Evolutionary conservation across 1,139 yeast species (phyloP).

Genomic region (Zygoascus meyerae): DNA sequence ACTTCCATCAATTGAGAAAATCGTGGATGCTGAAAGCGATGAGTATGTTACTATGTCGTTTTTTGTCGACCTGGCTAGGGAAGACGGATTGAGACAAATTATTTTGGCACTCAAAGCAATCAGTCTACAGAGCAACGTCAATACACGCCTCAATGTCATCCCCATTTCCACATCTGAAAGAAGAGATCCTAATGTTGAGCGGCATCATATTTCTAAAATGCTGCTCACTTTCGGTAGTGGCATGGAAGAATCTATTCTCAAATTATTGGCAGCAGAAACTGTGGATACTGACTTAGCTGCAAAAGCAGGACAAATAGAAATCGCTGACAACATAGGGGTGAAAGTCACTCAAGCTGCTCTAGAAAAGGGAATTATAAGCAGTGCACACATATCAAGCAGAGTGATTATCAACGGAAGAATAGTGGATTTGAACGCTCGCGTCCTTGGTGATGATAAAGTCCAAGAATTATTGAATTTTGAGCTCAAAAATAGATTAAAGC

Average conservation of each 20-base stretch:
- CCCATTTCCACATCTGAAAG: conserved; percentile 11
- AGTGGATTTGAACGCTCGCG: conserved; percentile 8
- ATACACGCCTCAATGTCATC: conserved; percentile 9
- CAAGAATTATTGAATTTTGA: conserved; percentile 26
- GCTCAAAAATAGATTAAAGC: conserved; percentile 22
- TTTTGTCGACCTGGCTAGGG: conserved; percentile 48
- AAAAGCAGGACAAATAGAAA: background rate
- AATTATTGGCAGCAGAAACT: background rate
- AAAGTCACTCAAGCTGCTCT: background rate
- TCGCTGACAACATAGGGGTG: background rate
- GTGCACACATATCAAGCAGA: background rate
- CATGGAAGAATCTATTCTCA: background rate
- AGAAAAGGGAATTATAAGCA: background rate
- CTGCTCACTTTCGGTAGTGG: background rate
- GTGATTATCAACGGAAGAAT: conserved; percentile 19
- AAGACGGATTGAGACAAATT: conserved; percentile 40
- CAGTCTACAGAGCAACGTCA: background rate
- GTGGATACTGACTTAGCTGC: background rate
- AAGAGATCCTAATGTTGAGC: background rate
- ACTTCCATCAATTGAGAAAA: conserved; percentile 9
- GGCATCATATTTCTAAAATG: conserved; percentile 3
- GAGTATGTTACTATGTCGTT: conserved; percentile 43
- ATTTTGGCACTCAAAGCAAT: conserved; percentile 31
- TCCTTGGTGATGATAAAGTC: conserved; percentile 16
- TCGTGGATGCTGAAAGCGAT: conserved; percentile 12